Percentiles rank a stretch among this genome's conserved stretches.
These are phyloP conservation scores for Metarhizium guizhouense DNA, from an alignment of 2,329 filamentous ascomycete genomes.

Conservation along the genomic window DNA sequence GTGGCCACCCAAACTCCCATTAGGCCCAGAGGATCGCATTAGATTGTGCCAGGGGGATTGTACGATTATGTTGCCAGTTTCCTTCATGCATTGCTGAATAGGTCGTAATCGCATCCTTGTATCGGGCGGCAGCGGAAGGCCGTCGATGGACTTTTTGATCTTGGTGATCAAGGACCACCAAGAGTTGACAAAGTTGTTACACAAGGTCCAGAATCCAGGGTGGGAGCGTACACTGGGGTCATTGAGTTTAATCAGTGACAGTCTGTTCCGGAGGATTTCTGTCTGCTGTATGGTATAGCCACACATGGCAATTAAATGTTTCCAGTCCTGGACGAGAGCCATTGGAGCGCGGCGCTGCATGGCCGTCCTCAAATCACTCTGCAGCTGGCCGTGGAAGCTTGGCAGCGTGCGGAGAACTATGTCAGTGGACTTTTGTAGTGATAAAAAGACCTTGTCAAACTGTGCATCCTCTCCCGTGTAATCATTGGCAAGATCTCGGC, in stretches of 20 bases:
- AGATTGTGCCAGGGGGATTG: conserved; percentile 48
- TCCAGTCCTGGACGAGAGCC: conserved; percentile 57
- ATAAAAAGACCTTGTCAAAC: conserved; percentile 76
- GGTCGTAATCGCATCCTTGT: conserved; percentile 68
- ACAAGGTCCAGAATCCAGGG: conserved; percentile 56
- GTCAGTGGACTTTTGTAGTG: conserved; percentile 64
- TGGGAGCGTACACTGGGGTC: conserved; percentile 67
- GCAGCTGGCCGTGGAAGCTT: conserved; percentile 57
- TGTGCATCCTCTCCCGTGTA: conserved; percentile 67
- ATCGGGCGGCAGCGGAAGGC: conserved; percentile 50
- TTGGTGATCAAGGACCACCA: conserved; percentile 58
- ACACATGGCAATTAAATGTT: conserved; percentile 61
- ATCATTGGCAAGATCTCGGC: conserved; percentile 42
- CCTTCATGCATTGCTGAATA: conserved; percentile 74
- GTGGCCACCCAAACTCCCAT: conserved; percentile 11
- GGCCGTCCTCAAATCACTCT: conserved; percentile 52
- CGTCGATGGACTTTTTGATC: conserved; percentile 46
- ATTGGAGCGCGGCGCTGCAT: conserved; percentile 51
- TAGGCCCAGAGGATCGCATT: conserved; percentile 12
- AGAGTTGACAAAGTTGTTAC: conserved; percentile 63
- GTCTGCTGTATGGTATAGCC: conserved; percentile 63
- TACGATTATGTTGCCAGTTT: conserved; percentile 64
- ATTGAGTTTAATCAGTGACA: conserved; percentile 75
- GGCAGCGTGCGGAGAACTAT: conserved; percentile 65
- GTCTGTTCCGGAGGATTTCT: conserved; percentile 59